Evolutionary conservation across 371 early-diverging fungal species (phyloP).

Genomic region (Globomyces sp.): DNA sequence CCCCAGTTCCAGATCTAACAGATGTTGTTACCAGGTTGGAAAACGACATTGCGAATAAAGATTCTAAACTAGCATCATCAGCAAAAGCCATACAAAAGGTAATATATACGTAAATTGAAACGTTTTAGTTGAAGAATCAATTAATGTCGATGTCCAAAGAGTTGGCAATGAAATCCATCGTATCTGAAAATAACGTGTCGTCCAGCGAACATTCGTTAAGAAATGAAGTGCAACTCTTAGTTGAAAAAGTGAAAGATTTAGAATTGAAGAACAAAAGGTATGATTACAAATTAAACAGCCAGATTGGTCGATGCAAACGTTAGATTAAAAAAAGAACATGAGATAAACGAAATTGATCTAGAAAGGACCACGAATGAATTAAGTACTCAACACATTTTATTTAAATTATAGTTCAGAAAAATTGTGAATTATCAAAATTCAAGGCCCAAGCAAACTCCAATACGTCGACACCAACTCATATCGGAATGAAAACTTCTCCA

Average conservation of each 20-base stretch:
- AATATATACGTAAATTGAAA: not conserved
- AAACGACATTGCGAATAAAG: slow-evolving; percentile 24
- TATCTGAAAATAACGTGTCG: not conserved
- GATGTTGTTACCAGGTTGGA: slow-evolving; percentile 23
- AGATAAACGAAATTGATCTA: slow-evolving; percentile 12
- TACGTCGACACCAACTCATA: too few species aligned
- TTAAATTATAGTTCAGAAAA: slow-evolving; percentile 2
- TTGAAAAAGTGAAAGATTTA: slow-evolving; percentile 19
- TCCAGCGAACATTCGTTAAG: not conserved
- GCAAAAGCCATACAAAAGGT: slow-evolving; percentile 26
- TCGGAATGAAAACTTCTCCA: too few species aligned
- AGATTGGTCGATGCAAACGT: slow-evolving; percentile 26
- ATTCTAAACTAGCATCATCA: slow-evolving; percentile 25
- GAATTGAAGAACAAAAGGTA: slow-evolving; percentile 22
- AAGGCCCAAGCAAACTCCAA: not conserved
- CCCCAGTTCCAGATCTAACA: slow-evolving; percentile 3
- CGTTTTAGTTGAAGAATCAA: slow-evolving; percentile 18
- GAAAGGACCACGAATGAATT: slow-evolving; percentile 13
- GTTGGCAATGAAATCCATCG: slow-evolving; percentile 20
- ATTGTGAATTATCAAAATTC: slow-evolving; percentile 1
- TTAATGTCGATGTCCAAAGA: slow-evolving; percentile 27
- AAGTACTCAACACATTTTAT: not conserved
- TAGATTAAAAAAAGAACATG: slow-evolving; percentile 22
- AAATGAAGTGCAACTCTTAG: slow-evolving; percentile 9
- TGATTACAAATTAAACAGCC: too few species aligned